Evolutionary conservation across 2,329 filamentous ascomycete genomes (phyloP), one percentile per base, ranked within the genome.

Genomic region (Thelonectria discophora): DNA sequence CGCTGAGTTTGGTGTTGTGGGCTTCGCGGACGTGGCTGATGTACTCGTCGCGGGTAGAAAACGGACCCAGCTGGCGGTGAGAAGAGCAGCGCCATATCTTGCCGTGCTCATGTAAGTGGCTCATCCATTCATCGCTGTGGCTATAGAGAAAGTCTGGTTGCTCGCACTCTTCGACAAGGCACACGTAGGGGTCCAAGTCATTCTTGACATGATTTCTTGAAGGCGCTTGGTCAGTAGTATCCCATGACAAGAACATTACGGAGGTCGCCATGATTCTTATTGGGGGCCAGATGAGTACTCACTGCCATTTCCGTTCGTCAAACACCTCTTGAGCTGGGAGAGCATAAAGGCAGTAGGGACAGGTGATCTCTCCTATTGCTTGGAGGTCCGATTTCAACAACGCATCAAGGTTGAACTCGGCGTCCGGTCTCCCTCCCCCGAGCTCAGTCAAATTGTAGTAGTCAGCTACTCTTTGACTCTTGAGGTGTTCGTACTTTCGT

Each of bases 181-280:
- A 70, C 0, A 70, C 61, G 17, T 69, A 69, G 3, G 65, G 59
- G n/a, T 70, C 65, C 0, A 70, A 58, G 15, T 70, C 68, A 21
- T 58, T 58, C 39, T 54, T 62, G 18, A 68, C 58, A 27, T 68
- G 66, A 18, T 46, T 20, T 43, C 65, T 68, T n/a, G n/a, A n/a
- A n/a, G 20, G 17, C 30, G 27, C 4, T 24, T 8, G 7, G 24
- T 27, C 20, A 50, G 21, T 43, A 37, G 12, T 9, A 5, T 46
- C 17, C n/a, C n/a, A n/a, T n/a, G n/a, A n/a, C n/a, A n/a, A n/a
- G n/a, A n/a, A n/a, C n/a, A n/a, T n/a, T n/a, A n/a, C n/a, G n/a
- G n/a, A n/a, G n/a, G n/a, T n/a, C n/a, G n/a, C n/a, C n/a, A n/a
- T 34, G 3, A 18, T 15, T 20, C 12, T n/a, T 6, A 2, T 2